Evolutionary conservation across 2,329 filamentous ascomycete genomes (phyloP).

Genomic region (Dactylellina haptotyla): DNA sequence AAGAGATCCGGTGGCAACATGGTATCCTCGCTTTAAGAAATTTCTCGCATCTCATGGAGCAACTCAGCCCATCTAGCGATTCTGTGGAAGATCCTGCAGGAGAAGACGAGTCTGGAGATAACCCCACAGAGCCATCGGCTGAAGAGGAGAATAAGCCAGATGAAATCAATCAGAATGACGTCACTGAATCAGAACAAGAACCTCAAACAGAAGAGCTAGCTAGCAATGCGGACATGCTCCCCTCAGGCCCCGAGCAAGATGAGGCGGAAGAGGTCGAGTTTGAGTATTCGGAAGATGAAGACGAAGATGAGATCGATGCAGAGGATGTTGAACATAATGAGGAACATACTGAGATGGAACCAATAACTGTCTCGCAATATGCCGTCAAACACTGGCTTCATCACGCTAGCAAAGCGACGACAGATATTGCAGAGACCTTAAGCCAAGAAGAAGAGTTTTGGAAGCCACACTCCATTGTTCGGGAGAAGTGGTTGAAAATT

Average conservation of each 20-base stretch:
- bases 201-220: background rate
- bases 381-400: conserved; percentile 63
- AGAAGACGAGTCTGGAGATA: background rate
- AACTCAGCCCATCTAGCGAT: conserved; percentile 58
- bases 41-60: conserved; percentile 61
- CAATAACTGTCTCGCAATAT: conserved; percentile 60
- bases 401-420: conserved; percentile 63
- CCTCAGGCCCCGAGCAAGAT: background rate
- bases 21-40: conserved; percentile 62
- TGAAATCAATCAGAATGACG: too few species aligned
- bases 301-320: conserved; percentile 59
- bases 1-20: conserved; percentile 63
- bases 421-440: conserved; percentile 63
- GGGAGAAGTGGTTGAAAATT: conserved; percentile 62
- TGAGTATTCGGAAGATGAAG: conserved; percentile 51
- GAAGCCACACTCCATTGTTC: conserved; percentile 60
- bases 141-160: too few species aligned
- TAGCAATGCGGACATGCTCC: too few species aligned
- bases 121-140: too few species aligned
- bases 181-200: background rate
- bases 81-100: conserved; percentile 10
- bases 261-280: background rate
- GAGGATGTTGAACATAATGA: conserved; percentile 45
- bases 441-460: conserved; percentile 62
- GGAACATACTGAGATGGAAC: conserved; percentile 29